These are phyloP conservation scores for Malus hybrid DNA, from an alignment of 331 rosid genomes.

Conservation along the genomic window DNA sequence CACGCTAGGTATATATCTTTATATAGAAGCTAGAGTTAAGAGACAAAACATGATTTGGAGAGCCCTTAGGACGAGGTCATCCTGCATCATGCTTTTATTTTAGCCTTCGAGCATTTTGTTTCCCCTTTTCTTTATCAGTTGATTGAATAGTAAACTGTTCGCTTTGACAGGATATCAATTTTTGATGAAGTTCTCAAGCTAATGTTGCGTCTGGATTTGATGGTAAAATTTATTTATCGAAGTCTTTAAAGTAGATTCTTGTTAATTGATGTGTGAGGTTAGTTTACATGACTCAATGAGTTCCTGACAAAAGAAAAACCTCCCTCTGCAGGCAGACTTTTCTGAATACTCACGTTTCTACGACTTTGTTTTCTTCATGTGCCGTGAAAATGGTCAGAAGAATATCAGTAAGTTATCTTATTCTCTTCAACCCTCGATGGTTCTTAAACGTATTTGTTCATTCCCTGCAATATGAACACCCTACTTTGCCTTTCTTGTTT, in stretches of 20 bases:
- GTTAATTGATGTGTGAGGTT: constrained; percentile 1
- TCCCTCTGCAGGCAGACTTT: constrained; percentile 45
- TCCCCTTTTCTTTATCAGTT: neutral
- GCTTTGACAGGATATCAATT: constrained; percentile 49
- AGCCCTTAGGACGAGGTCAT: neutral
- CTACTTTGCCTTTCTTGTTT: neutral
- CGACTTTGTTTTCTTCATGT: constrained; percentile 77
- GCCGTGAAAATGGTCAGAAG: constrained; percentile 95
- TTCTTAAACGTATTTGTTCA: neutral
- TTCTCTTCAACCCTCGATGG: neutral
- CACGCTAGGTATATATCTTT: constrained; percentile 39
- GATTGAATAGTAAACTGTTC: neutral
- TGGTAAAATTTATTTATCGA: constrained; percentile 39
- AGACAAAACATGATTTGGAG: neutral
- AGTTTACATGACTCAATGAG: neutral
- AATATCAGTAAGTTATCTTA: constrained; percentile 61
- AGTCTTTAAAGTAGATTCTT: neutral
- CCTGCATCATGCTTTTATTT: neutral
- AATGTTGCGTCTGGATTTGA: constrained; percentile 45
- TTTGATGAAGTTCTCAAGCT: constrained; percentile 65
- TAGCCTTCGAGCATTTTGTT: neutral
- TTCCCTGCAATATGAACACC: neutral
- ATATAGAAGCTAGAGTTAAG: neutral
- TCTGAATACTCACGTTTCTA: constrained; percentile 79
- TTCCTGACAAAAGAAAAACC: neutral